These are phyloP conservation scores for Nemania abortiva DNA, from an alignment of 2,329 filamentous ascomycete species.

Conservation along the genomic window DNA sequence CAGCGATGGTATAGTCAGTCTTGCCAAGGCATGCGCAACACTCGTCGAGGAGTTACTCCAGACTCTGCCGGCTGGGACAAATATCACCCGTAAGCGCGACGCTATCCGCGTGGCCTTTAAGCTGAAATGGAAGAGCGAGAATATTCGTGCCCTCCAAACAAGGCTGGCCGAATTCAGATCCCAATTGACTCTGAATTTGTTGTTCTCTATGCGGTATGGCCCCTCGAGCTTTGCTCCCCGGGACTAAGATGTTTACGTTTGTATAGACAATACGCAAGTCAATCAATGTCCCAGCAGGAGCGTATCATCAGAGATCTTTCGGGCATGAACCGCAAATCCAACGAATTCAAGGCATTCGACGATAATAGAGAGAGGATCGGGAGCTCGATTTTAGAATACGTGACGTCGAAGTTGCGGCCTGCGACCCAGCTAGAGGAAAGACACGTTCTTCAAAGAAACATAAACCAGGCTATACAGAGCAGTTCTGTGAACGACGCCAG, in stretches of 20 bases:
- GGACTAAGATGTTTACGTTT: not conserved
- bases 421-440: not conserved
- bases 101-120: not conserved
- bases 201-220: not conserved
- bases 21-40: not conserved
- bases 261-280: not conserved
- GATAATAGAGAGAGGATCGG: not conserved
- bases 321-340: not conserved
- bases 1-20: not conserved
- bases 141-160: not conserved
- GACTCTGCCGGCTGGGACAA: not conserved
- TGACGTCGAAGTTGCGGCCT: not conserved
- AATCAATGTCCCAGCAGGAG: not conserved
- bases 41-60: not conserved
- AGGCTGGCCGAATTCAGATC: slow-evolving; percentile 1
- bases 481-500: not conserved
- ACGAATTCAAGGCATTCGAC: not conserved
- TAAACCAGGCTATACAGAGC: not conserved
- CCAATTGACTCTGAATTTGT: not conserved
- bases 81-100: not conserved
- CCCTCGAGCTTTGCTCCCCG: not conserved
- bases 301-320: not conserved
- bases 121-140: not conserved
- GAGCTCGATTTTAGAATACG: slow-evolving; percentile 2
- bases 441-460: not conserved